Base-by-base conservation (phyloP, 768 basidiomycete species). In the Tulasnella calospora region DNA sequence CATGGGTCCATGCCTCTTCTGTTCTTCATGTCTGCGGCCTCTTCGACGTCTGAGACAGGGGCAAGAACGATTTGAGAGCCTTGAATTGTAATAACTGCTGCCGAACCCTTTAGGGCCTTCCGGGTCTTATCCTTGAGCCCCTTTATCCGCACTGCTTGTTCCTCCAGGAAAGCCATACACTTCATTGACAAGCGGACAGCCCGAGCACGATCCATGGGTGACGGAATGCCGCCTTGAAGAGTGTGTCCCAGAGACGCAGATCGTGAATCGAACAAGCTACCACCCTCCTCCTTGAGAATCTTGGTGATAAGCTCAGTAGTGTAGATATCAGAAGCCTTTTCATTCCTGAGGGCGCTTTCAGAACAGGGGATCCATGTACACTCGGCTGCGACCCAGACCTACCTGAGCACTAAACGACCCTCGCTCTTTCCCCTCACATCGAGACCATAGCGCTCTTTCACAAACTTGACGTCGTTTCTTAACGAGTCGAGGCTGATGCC, bases 171-270 rank as follows among this genome's bases (percentile, higher is more conserved):
- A 44, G 90, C 86, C 94, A 99, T 96, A 86, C 94, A 97, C 81
- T 94, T 92, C 80, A 97, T 87, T 10, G 97, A 91, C 67, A 98
- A 89, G 41, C 98, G 92, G 9, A 93, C 92, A 3, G 95, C 98
- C 36, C 95, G 93, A 0, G 92, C 91, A 73, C 97, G 94, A 85
- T 99, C 98, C 81, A 94, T 88, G 0, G 98, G 98, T 0, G 97
- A 98, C 6, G 98, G 98, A 23, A 95, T 91, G 2, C 96, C 96
- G 10, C 98, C 98, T 82, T 99, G 98, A 3, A 99, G 86, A 6
- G 96, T 99, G 86, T 99, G 98, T 21, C 98, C 98, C 27, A 99
- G 90, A 0, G 95, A 93, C n/a, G 97, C 98, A 27, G 91, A 93
- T 71, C 98, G 92, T 27, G 98, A 91, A 85, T 99, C 98, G 83